phyloP scores from a whole-genome alignment of 192 early-diverging fungal genomes.

The Allomyces javanicus region DNA sequence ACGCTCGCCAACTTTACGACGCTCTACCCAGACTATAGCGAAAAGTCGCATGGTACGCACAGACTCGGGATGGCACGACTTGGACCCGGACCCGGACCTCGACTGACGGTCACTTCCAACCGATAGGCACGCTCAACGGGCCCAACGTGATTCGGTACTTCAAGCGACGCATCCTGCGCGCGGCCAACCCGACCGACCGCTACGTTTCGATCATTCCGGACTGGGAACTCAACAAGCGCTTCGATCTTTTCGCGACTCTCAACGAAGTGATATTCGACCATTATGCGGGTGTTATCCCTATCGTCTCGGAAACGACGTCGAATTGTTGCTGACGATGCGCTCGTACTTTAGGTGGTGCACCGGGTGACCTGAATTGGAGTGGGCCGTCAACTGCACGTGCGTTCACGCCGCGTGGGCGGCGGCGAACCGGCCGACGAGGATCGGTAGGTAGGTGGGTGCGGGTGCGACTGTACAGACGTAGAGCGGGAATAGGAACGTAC shows the following conservation, averaged over 20 bases:
- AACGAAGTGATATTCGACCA: neutral
- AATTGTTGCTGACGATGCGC: too few relatives aligned
- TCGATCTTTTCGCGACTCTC: neutral
- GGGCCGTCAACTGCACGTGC: too few relatives aligned
- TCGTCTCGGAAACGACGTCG: too few relatives aligned
- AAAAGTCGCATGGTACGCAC: neutral
- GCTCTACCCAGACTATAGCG: neutral
- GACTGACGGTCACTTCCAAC: neutral
- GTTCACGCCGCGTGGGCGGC: too few relatives aligned
- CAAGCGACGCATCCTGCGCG: neutral
- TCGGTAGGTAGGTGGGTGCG: too few relatives aligned
- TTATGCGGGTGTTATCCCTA: neutral
- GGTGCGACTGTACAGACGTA: too few relatives aligned
- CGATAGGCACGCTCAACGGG: neutral
- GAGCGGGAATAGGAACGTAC: too few relatives aligned
- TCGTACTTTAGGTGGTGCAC: too few relatives aligned
- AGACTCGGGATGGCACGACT: too few relatives aligned
- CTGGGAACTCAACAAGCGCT: neutral
- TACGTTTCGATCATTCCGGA: neutral
- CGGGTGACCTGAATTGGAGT: too few relatives aligned
- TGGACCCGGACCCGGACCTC: too few relatives aligned
- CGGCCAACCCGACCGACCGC: neutral
- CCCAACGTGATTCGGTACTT: neutral
- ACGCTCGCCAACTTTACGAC: neutral
- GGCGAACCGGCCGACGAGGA: too few relatives aligned